These are phyloP conservation scores for Stephania japonica DNA, from an alignment of 164 flowering plant species.

Conservation along the genomic window DNA sequence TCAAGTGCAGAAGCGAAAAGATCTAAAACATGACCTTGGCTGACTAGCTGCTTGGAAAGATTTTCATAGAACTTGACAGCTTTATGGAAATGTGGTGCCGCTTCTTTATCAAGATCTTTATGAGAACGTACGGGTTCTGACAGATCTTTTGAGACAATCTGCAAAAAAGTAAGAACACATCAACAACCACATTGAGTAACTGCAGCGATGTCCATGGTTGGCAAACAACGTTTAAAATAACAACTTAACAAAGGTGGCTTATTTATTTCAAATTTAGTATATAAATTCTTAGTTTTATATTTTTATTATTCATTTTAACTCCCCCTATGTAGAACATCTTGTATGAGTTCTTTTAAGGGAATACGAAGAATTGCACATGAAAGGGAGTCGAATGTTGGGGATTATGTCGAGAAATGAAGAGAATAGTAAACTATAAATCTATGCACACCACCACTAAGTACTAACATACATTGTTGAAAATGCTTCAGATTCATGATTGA, in stretches of 20 bases:
- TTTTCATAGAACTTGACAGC: slow-evolving; percentile 84
- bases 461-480: too few relatives aligned
- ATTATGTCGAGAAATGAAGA: too few relatives aligned
- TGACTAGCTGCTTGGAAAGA: slow-evolving; percentile 77
- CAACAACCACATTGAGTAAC: background rate
- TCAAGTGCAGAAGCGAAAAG: slow-evolving; percentile 98
- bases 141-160: slow-evolving; percentile 91
- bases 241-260: background rate
- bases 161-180: slow-evolving; percentile 16
- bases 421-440: too few relatives aligned
- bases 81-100: slow-evolving; percentile 80
- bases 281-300: too few relatives aligned
- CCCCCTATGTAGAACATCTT: too few relatives aligned
- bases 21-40: slow-evolving; percentile 91
- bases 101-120: slow-evolving; percentile 97
- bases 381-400: too few relatives aligned
- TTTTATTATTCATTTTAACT: too few relatives aligned
- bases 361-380: too few relatives aligned
- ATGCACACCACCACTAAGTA: too few relatives aligned
- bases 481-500: too few relatives aligned
- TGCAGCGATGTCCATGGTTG: background rate
- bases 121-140: slow-evolving; percentile 99
- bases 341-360: too few relatives aligned
- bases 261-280: background rate
- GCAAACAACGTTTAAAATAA: background rate